These are phyloP conservation scores for Candida sakaeoensis DNA, from an alignment of 805 yeast species.

Conservation along the genomic window DNA sequence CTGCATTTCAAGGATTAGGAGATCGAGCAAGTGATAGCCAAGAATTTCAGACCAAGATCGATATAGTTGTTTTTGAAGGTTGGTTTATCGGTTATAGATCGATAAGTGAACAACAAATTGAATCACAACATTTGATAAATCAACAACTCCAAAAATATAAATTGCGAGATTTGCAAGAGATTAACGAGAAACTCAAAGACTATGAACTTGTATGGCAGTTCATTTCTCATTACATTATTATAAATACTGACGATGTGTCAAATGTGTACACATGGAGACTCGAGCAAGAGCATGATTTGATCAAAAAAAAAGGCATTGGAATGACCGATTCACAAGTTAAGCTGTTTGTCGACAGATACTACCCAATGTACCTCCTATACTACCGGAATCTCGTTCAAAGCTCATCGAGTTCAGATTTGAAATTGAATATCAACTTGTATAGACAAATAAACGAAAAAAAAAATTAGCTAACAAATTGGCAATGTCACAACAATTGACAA, in stretches of 20 bases:
- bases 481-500: constrained; percentile 3
- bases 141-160: constrained; percentile 19
- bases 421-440: constrained; percentile 9
- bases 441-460: constrained; percentile 6
- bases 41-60: constrained; percentile 35
- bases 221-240: constrained; percentile 58
- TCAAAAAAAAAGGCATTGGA: constrained; percentile 56
- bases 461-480: background rate
- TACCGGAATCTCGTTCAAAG: constrained; percentile 37
- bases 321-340: constrained; percentile 74
- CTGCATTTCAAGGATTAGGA: constrained; percentile 68
- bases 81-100: constrained; percentile 83
- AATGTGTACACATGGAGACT: constrained; percentile 78
- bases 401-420: background rate
- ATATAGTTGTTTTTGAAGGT: constrained; percentile 81
- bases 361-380: constrained; percentile 80
- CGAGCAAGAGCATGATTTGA: constrained; percentile 68
- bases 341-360: constrained; percentile 73
- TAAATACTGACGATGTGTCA: constrained; percentile 55
- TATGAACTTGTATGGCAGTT: constrained; percentile 57
- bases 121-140: constrained; percentile 17
- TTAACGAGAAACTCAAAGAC: constrained; percentile 50
- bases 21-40: constrained; percentile 59
- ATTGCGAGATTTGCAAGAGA: constrained; percentile 26
- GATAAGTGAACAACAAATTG: constrained; percentile 19